Evolutionary conservation across 176 grass and related monocot species (phyloP).

Genomic region (Phoenix dactylifera): DNA sequence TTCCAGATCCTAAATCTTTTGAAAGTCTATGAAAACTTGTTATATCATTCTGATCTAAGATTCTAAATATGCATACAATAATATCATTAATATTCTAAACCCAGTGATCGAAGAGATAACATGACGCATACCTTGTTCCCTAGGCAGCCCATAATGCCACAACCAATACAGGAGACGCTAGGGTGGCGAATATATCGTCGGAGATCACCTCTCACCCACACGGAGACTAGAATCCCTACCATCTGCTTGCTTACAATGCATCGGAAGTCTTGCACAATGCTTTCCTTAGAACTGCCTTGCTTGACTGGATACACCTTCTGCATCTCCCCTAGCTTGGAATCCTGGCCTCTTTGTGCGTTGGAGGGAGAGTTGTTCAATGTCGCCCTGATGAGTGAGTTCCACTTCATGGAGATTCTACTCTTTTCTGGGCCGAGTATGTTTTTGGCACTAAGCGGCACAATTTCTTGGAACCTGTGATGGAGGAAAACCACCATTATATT

Average conservation of each 20-base stretch:
- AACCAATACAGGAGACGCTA: conserved; percentile 2
- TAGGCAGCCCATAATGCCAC: conserved; percentile 18
- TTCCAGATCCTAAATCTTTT: too few species aligned
- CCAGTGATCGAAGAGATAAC: neutral
- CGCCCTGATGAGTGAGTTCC: conserved; percentile 11
- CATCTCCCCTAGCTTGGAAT: conserved; percentile 6
- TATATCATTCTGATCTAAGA: too few species aligned
- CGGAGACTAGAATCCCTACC: conserved; percentile 8
- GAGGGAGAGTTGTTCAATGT: conserved; percentile 4
- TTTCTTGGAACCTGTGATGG: conserved; percentile 12
- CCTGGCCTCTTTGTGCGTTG: neutral
- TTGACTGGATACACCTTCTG: conserved; percentile 14
- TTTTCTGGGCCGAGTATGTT: conserved; percentile 6
- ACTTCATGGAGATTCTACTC: neutral
- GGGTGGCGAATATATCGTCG: conserved; percentile 1
- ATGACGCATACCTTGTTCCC: conserved; percentile 15
- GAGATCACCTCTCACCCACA: conserved; percentile 13
- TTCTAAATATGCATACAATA: too few species aligned
- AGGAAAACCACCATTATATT: neutral
- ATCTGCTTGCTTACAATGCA: conserved; percentile 20
- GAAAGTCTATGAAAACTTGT: too few species aligned
- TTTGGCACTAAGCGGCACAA: conserved; percentile 14
- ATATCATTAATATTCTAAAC: too few species aligned
- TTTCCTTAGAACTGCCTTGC: neutral
- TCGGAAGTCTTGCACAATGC: neutral